Conservation (phyloP, 768 basidiomycete species). For the Kwoniella dendrophila region DNA sequence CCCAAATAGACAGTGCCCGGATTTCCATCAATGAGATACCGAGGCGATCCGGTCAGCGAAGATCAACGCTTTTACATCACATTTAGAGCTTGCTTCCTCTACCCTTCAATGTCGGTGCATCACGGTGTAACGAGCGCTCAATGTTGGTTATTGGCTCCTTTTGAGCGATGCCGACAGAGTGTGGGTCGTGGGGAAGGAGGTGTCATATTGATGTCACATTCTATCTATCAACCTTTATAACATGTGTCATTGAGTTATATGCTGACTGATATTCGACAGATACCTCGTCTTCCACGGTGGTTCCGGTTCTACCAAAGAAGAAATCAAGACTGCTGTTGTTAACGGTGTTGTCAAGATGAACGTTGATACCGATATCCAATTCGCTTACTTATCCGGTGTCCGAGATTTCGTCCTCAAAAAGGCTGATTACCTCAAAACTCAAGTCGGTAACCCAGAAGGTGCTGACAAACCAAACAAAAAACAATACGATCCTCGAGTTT, state of each 20-base stretch:
- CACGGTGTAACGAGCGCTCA: conserved; percentile 10
- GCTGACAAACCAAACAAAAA: conserved; percentile 99
- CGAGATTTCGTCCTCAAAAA: conserved; percentile 84
- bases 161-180: conserved; percentile 25
- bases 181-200: conserved; percentile 49
- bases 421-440: conserved; percentile 81
- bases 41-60: conserved; percentile 55
- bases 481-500: conserved; percentile 90
- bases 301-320: conserved; percentile 93
- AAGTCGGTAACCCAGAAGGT: conserved; percentile 97
- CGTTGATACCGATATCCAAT: conserved; percentile 72
- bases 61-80: conserved; percentile 27
- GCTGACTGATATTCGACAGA: conserved; percentile 57
- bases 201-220: conserved; percentile 52
- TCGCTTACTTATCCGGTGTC: conserved; percentile 85
- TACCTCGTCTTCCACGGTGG: conserved; percentile 99
- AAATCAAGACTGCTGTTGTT: conserved; percentile 85
- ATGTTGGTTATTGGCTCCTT: conserved; percentile 27
- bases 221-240: neutral
- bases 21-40: conserved; percentile 41
- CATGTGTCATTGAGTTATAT: neutral
- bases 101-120: conserved; percentile 27
- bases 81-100: conserved; percentile 53
- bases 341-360: conserved; percentile 99
- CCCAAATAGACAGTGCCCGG: conserved; percentile 54